Percentiles rank a stretch among this genome's conserved stretches.
Evolutionary conservation across 768 basidiomycete genomes (phyloP).

Genomic region (Tulasnella sp.): DNA sequence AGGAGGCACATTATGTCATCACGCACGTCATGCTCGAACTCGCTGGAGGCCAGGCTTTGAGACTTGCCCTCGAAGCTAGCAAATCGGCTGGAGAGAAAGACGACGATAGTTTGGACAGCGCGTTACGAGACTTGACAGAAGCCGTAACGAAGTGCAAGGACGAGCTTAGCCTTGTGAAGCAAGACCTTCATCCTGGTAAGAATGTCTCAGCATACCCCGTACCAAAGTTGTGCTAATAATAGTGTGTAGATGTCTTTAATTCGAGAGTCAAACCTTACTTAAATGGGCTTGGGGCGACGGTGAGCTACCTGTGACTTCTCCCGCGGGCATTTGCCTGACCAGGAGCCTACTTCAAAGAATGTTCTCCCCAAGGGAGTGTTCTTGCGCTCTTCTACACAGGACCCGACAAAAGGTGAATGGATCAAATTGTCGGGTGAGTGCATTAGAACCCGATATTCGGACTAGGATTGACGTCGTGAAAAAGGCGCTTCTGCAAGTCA

Average conservation of each 20-base stretch:
- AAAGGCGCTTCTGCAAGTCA: neutral
- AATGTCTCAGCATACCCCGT: neutral
- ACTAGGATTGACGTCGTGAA: neutral
- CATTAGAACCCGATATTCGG: neutral
- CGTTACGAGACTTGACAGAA: neutral
- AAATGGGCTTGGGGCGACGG: slow-evolving; percentile 4
- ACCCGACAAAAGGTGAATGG: slow-evolving; percentile 9
- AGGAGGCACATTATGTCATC: slow-evolving; percentile 2
- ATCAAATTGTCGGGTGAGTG: slow-evolving; percentile 13
- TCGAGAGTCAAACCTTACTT: slow-evolving; percentile 11
- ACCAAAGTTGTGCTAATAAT: neutral
- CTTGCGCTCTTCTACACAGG: neutral
- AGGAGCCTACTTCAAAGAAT: neutral
- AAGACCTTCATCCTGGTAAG: slow-evolving; percentile 4
- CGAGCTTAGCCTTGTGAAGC: neutral
- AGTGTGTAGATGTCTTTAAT: neutral
- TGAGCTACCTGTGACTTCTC: neutral
- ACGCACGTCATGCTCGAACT: slow-evolving; percentile 10
- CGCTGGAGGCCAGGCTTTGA: slow-evolving; percentile 11
- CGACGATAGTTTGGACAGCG: neutral
- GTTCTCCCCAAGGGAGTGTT: slow-evolving; percentile 8
- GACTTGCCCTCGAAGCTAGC: neutral
- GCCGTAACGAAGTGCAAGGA: neutral
- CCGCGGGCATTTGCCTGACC: neutral
- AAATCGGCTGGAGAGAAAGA: neutral